phyloP scores from a whole-genome alignment of 2,329 filamentous ascomycete species.

The Cytospora paraplurivora region DNA sequence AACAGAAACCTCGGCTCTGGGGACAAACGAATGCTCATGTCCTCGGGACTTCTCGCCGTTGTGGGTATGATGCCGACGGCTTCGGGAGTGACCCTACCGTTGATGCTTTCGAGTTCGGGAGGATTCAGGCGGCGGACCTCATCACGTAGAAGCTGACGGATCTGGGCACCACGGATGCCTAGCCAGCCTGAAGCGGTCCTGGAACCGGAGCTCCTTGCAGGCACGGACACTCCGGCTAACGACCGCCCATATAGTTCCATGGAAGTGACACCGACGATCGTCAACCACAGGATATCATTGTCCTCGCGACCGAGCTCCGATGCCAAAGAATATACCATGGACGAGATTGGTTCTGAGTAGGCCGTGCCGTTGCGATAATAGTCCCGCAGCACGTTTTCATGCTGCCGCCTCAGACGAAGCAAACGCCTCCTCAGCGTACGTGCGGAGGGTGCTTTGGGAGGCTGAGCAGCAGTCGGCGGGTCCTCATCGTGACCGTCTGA shows the following conservation, averaged over 20 bases:
- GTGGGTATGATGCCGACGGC: conserved; percentile 84
- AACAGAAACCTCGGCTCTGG: conserved; percentile 93
- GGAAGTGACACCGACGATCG: conserved; percentile 93
- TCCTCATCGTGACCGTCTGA: conserved; percentile 52
- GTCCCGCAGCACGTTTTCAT: conserved; percentile 73
- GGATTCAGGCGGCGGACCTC: conserved; percentile 94
- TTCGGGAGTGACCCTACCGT: conserved; percentile 64
- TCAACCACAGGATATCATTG: conserved; percentile 92
- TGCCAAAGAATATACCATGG: conserved; percentile 90
- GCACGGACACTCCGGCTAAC: conserved; percentile 73
- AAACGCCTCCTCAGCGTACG: conserved; percentile 72
- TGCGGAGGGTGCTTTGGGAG: conserved; percentile 66
- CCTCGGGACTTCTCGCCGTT: conserved; percentile 83
- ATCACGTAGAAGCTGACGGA: conserved; percentile 84
- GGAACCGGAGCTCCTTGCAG: conserved; percentile 56
- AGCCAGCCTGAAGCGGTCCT: conserved; percentile 72
- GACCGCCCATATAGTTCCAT: conserved; percentile 89
- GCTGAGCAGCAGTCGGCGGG: conserved; percentile 60
- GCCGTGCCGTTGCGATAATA: conserved; percentile 89
- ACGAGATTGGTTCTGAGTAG: conserved; percentile 93
- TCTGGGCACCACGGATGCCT: conserved; percentile 77
- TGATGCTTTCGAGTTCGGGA: conserved; percentile 59
- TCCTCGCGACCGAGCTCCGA: conserved; percentile 95
- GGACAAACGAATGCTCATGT: conserved; percentile 87
- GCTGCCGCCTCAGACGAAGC: conserved; percentile 72